Percentiles rank a stretch among this genome's conserved stretches.
Evolutionary conservation across 2,329 filamentous ascomycete genomes (phyloP).

Genomic region (Penicillium fuscoglaucum): DNA sequence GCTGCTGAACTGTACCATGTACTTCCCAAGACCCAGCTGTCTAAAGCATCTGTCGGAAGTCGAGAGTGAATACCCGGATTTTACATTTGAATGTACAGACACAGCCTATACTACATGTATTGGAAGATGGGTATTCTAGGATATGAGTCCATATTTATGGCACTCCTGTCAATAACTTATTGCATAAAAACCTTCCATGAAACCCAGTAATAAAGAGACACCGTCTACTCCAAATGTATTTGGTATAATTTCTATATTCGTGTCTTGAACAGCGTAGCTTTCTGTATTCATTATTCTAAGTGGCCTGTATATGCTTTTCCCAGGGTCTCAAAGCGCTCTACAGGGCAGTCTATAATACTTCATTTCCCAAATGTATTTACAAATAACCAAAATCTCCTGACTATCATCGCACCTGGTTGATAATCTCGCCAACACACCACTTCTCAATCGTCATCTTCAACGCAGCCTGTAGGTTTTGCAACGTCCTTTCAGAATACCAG

Average conservation of each 20-base stretch:
- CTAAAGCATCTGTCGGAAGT: no score
- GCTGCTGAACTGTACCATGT: no score
- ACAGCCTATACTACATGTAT: no score
- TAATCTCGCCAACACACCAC: constrained; percentile 14
- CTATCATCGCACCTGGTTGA: constrained; percentile 6
- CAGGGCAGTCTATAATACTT: neutral
- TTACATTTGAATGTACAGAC: no score
- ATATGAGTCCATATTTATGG: no score
- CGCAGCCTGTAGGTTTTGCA: constrained; percentile 44
- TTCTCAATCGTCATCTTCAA: constrained; percentile 14
- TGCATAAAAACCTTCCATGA: no score
- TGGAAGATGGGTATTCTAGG: no score
- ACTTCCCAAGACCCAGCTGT: no score
- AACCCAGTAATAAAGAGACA: no score
- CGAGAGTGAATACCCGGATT: no score
- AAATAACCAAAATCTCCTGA: neutral
- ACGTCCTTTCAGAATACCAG: constrained; percentile 53
- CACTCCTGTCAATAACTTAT: no score
- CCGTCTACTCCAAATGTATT: neutral
- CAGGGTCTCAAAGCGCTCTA: neutral
- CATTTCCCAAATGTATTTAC: neutral
- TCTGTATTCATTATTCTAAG: neutral
- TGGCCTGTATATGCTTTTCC: neutral
- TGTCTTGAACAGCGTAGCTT: neutral
- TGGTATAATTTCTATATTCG: neutral